Base-by-base conservation (phyloP, 345 rosid genomes). In the Aquilaria sinensis region DNA sequence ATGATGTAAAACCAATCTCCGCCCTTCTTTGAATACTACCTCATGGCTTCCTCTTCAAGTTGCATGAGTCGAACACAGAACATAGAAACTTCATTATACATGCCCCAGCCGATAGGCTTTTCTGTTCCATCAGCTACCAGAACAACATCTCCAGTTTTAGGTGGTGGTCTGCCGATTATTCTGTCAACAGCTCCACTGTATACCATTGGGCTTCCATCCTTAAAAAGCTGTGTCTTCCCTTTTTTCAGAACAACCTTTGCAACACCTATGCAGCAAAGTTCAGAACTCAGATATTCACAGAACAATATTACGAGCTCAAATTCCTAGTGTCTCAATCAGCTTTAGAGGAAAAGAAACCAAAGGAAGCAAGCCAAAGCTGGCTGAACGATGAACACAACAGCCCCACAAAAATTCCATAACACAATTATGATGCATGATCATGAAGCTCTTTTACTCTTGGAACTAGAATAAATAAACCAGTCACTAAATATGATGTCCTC, bases 61-160 rank as follows among this genome's bases (percentile, higher is more conserved):
- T 93, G 98, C 98, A 90, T 93, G 37, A 93, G 81, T 47, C 96
- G 85, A 63, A 93, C 96, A 55, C 87, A 78, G 70, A 86, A 90
- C 98, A 88, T 88, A 53, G 98, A 90, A 59, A 77, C 86, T 1
- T 90, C 86, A 74, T 93, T 90, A 63, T 86, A 88, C 74, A 88
- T 50, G 48, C 92, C 97, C 97, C 94, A 90, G 1, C 86, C 97
- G 58, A 90, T 79, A 62, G 94, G 88, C 60, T 79, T 90, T 74
- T 84, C 94, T 0, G 85, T 63, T 49, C 94, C 97, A 70, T 93
- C 97, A 49, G 96, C 84, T 47, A 93, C 92, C 59, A 90, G 67
- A 62, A 93, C 98, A 65, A 88, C 74, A 74, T 93, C 98, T 65
- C 94, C 97, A 11, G 91, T 84, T 70, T 66, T 78, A 6, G 98